These are phyloP conservation scores for Phoma sp. DNA, from an alignment of 2,329 filamentous ascomycete species.

Conservation along the genomic window DNA sequence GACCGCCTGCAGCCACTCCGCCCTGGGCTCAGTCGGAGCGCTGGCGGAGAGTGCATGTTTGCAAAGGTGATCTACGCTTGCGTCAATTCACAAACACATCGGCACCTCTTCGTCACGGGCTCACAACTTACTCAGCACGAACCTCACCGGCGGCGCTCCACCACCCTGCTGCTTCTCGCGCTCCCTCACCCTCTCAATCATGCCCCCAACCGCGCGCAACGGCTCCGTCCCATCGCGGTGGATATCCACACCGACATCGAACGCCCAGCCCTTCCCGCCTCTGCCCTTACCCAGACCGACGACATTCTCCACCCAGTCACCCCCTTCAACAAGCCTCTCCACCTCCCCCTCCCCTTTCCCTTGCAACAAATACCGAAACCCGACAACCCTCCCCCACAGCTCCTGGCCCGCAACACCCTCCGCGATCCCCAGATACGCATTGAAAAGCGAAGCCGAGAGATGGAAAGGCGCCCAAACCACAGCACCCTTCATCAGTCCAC, in stretches of 20 bases:
- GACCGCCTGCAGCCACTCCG: conserved; percentile 74
- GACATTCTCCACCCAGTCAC: conserved; percentile 57
- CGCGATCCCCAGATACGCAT: conserved; percentile 68
- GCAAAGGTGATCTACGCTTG: conserved; percentile 78
- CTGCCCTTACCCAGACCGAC: conserved; percentile 65
- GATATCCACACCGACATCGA: conserved; percentile 86
- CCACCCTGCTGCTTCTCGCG: conserved; percentile 59
- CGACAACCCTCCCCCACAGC: conserved; percentile 72
- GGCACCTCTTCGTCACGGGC: too few species aligned
- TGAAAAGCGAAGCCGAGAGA: conserved; percentile 64
- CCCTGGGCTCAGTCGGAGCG: conserved; percentile 53
- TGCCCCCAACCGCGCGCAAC: conserved; percentile 44
- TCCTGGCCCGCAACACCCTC: conserved; percentile 64
- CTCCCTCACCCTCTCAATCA: conserved; percentile 53
- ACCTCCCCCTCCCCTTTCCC: conserved; percentile 48
- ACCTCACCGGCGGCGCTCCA: conserved; percentile 60
- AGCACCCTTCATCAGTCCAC: conserved; percentile 66
- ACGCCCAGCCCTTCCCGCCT: conserved; percentile 67
- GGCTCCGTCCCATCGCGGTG: conserved; percentile 74
- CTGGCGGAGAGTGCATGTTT: conserved; percentile 76
- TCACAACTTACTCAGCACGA: conserved; percentile 71
- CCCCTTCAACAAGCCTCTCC: conserved; percentile 39
- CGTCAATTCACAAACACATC: background rate
- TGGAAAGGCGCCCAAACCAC: conserved; percentile 88
- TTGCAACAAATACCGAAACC: conserved; percentile 83